Conservation (phyloP, 2,329 filamentous ascomycete genomes). For the Trichoderma gracile region DNA sequence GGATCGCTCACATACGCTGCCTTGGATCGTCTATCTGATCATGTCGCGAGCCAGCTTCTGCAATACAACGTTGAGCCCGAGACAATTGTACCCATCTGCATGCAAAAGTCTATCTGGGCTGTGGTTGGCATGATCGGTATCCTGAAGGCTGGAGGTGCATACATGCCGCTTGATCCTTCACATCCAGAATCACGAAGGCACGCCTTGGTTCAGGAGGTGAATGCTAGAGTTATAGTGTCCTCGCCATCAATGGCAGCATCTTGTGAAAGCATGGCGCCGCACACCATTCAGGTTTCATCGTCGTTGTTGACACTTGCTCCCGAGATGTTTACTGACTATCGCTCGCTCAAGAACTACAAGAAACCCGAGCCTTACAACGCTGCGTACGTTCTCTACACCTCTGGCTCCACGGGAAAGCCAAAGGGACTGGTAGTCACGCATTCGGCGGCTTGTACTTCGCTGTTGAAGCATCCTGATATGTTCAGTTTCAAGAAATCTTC, state of each 20-base stretch:
- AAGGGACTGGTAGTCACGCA: conserved; percentile 28
- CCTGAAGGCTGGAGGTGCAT: conserved; percentile 19
- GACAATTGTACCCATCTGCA: conserved; percentile 8
- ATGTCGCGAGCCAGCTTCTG: conserved; percentile 8
- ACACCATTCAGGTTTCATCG: background rate
- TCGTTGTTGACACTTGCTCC: background rate
- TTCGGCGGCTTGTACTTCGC: background rate
- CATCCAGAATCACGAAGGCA: conserved; percentile 12
- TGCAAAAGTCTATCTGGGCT: conserved; percentile 21
- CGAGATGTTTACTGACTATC: background rate
- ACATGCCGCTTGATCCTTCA: conserved; percentile 13
- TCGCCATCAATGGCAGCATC: conserved; percentile 3
- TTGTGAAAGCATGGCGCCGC: background rate
- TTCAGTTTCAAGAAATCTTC: background rate
- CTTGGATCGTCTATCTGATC: conserved; percentile 1
- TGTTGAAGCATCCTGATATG: background rate
- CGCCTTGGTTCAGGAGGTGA: conserved; percentile 24
- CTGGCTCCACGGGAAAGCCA: conserved; percentile 30
- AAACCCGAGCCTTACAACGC: background rate
- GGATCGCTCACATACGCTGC: background rate
- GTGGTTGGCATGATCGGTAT: conserved; percentile 17
- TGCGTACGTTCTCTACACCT: conserved; percentile 29
- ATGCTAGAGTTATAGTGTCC: conserved; percentile 22
- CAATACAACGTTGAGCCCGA: conserved; percentile 1
- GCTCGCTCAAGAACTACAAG: background rate